phyloP scores from a whole-genome alignment of 306 rosid species.

The Cucurbita ficifolia region DNA sequence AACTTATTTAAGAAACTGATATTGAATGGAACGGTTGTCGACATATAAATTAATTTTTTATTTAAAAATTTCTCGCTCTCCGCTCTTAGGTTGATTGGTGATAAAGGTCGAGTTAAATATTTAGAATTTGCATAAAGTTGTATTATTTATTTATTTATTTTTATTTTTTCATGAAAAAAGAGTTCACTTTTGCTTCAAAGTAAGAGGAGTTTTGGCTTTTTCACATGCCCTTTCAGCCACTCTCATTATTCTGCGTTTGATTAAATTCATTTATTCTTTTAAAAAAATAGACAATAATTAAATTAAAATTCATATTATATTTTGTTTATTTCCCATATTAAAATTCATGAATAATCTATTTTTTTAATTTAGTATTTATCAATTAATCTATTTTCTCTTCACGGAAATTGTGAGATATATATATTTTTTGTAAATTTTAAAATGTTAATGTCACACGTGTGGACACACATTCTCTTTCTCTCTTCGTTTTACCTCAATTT shows the following conservation, averaged over 20 bases:
- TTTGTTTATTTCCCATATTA: no score
- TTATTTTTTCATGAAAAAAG: neutral
- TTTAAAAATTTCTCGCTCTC: no score
- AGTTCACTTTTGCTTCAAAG: neutral
- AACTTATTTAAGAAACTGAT: neutral
- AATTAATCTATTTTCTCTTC: no score
- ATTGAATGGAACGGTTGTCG: neutral
- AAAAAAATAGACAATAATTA: neutral
- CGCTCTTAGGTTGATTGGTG: neutral
- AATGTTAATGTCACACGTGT: no score
- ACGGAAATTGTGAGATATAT: no score
- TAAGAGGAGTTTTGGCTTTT: neutral
- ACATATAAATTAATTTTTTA: neutral
- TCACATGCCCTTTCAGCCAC: neutral
- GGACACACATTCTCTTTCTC: neutral
- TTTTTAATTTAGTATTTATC: no score
- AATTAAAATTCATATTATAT: no score
- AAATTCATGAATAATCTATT: no score
- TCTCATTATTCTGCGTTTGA: neutral
- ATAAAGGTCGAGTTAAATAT: neutral
- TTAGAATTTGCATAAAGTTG: neutral
- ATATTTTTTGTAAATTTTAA: no score
- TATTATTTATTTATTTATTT: neutral
- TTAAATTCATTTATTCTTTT: neutral
- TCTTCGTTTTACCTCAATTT: neutral